Evolutionary conservation across 1,139 yeast species (phyloP).

Genomic region (Suhomyces anneliseae): DNA sequence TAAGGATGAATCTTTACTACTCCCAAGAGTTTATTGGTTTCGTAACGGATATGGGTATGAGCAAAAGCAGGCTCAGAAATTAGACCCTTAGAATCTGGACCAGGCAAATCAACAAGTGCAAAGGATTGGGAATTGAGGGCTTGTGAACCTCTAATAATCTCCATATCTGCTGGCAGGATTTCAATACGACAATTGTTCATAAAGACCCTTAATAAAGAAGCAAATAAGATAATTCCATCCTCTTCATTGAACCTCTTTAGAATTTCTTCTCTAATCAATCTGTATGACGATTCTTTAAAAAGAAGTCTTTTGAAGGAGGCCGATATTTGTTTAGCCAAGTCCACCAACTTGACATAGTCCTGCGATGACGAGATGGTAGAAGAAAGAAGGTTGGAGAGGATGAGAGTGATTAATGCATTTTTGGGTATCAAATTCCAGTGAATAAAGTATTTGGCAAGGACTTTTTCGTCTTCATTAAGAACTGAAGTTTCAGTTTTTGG

Average conservation of each 20-base stretch:
- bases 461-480: conserved; percentile 14
- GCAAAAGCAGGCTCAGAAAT: conserved; percentile 3
- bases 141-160: conserved; percentile 2
- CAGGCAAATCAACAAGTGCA: not conserved
- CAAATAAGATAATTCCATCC: conserved; percentile 23
- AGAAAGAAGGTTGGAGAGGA: conserved; percentile 23
- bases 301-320: conserved; percentile 17
- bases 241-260: conserved; percentile 19
- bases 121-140: not conserved
- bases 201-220: conserved; percentile 22
- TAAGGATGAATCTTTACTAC: conserved; percentile 28
- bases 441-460: conserved; percentile 17
- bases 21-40: conserved; percentile 15
- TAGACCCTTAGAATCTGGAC: not conserved
- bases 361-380: conserved; percentile 19
- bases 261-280: conserved; percentile 11
- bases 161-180: conserved; percentile 14
- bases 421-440: conserved; percentile 22
- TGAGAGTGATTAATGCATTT: conserved; percentile 20
- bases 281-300: conserved; percentile 13
- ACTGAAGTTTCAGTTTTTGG: not conserved
- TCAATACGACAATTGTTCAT: conserved; percentile 20
- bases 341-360: conserved; percentile 18
- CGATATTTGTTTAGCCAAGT: conserved; percentile 16
- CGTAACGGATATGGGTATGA: conserved; percentile 4